A percentile compares a stretch with the other conserved stretches of the same genome.
These are phyloP conservation scores for Blastobotrys buckinghamii DNA, from an alignment of 1,139 yeast species.

Conservation along the genomic window DNA sequence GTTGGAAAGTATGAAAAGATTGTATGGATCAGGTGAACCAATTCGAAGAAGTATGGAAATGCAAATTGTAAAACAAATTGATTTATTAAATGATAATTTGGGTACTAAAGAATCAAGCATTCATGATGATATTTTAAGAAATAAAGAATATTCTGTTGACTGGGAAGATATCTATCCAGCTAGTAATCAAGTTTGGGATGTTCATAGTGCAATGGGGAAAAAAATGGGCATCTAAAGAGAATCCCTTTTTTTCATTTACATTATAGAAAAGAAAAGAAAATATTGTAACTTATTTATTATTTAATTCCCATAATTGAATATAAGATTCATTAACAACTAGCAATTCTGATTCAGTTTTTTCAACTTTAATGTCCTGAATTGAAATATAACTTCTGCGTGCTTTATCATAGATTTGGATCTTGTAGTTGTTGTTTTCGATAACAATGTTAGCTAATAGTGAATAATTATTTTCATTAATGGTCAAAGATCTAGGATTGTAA, in stretches of 20 bases:
- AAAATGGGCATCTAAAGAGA: slow-evolving; percentile 49
- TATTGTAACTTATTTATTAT: background rate
- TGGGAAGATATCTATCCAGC: slow-evolving; percentile 89
- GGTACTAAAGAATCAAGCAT: slow-evolving; percentile 38
- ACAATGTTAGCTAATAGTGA: slow-evolving; percentile 47
- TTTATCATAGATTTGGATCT: slow-evolving; percentile 45
- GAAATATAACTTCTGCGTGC: slow-evolving; percentile 49
- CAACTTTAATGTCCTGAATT: slow-evolving; percentile 47
- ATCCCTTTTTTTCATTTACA: background rate
- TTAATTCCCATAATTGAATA: slow-evolving; percentile 60
- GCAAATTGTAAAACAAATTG: slow-evolving; percentile 48
- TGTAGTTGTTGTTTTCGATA: slow-evolving; percentile 40
- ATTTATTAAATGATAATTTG: slow-evolving; percentile 52
- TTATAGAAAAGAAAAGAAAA: too few species aligned
- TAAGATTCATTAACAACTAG: slow-evolving; percentile 58
- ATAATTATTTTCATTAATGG: slow-evolving; percentile 40
- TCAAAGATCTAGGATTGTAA: slow-evolving; percentile 44
- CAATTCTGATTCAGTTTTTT: slow-evolving; percentile 48
- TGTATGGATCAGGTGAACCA: slow-evolving; percentile 93
- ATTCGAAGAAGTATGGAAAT: slow-evolving; percentile 86
- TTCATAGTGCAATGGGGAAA: slow-evolving; percentile 67
- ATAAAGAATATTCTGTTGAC: slow-evolving; percentile 69
- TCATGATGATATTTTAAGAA: slow-evolving; percentile 72
- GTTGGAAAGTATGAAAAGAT: slow-evolving; percentile 71
- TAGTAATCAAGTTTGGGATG: slow-evolving; percentile 26